phyloP scores from a whole-genome alignment of 106 monocot species.

The Dioscorea zingiberensis region DNA sequence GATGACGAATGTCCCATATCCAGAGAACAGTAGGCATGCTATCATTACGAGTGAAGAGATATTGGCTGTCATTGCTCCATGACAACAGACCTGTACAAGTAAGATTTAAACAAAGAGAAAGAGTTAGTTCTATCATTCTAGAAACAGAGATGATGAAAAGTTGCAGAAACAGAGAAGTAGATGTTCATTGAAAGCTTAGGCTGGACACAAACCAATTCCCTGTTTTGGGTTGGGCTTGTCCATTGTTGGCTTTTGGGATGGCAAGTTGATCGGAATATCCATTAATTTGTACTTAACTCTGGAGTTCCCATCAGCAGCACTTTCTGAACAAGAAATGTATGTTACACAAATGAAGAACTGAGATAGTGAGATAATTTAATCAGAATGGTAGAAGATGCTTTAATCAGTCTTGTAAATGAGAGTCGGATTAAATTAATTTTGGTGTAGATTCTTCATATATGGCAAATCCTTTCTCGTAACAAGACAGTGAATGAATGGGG shows the following conservation, averaged over 20 bases:
- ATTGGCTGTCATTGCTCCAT: slow-evolving; percentile 92
- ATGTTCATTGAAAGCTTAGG: background rate
- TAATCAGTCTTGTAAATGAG: too few relatives aligned
- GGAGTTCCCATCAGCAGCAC: slow-evolving; percentile 48
- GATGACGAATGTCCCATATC: slow-evolving; percentile 89
- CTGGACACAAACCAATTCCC: slow-evolving; percentile 63
- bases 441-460: too few relatives aligned
- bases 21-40: slow-evolving; percentile 88
- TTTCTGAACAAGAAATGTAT: slow-evolving; percentile 29
- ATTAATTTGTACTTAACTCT: slow-evolving; percentile 86
- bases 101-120: too few relatives aligned
- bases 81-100: slow-evolving; percentile 70
- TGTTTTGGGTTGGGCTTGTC: slow-evolving; percentile 99
- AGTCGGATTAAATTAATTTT: too few relatives aligned
- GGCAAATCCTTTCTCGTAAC: too few relatives aligned
- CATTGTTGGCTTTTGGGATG: slow-evolving; percentile 60
- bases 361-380: too few relatives aligned
- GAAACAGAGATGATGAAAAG: background rate
- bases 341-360: too few relatives aligned
- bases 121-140: too few relatives aligned
- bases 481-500: too few relatives aligned
- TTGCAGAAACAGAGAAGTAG: background rate
- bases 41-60: slow-evolving; percentile 81
- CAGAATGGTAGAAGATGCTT: too few relatives aligned
- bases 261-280: slow-evolving; percentile 73